Percentiles rank a stretch among this genome's conserved stretches.
These are phyloP conservation scores for Candida pseudoviswanathii DNA, from an alignment of 1,139 yeast species.

Conservation along the genomic window DNA sequence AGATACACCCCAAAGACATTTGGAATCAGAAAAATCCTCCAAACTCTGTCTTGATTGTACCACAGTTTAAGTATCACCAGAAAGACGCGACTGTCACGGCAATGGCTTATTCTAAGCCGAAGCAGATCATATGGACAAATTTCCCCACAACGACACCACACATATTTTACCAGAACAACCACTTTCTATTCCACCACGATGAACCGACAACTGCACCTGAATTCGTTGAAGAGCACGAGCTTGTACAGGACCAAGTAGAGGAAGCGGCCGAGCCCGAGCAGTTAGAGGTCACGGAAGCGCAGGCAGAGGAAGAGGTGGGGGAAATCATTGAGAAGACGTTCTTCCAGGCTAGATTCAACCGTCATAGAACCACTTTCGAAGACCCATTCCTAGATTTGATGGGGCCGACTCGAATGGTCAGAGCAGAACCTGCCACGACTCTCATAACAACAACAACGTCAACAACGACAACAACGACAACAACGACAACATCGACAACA, in stretches of 20 bases:
- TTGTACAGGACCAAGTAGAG: neutral
- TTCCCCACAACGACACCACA: conserved; percentile 6
- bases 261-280: neutral
- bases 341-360: neutral
- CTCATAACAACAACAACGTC: neutral
- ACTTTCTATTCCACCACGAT: neutral
- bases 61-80: conserved; percentile 28
- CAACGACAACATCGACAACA: neutral
- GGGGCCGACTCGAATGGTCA: neutral
- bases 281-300: neutral
- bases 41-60: conserved; percentile 26
- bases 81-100: neutral
- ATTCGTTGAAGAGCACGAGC: neutral
- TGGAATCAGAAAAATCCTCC: conserved; percentile 24
- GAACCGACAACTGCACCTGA: neutral
- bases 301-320: neutral
- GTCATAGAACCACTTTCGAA: neutral
- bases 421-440: neutral
- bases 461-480: neutral
- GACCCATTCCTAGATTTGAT: conserved; percentile 1
- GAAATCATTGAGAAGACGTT: neutral
- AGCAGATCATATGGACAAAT: conserved; percentile 14
- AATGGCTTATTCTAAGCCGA: conserved; percentile 28
- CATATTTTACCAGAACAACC: neutral
- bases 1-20: conserved; percentile 21